These are phyloP conservation scores for Solanum sejunctum DNA, from an alignment of 257 asterid species.

Conservation along the genomic window DNA sequence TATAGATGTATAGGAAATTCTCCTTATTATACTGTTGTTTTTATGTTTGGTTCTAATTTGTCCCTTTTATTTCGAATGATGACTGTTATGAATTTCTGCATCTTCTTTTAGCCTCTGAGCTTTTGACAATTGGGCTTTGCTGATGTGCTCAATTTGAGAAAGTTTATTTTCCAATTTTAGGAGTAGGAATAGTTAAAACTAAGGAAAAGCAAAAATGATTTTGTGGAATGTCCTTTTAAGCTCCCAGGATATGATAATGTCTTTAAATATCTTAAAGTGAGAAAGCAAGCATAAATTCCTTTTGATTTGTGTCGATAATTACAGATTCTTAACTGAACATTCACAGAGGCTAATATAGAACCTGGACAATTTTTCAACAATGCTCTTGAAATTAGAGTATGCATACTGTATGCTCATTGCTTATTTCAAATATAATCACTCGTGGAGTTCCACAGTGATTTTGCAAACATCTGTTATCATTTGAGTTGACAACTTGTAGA, in stretches of 20 bases:
- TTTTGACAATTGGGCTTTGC: not conserved
- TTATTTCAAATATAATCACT: not conserved
- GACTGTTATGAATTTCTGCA: not conserved
- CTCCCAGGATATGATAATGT: not conserved
- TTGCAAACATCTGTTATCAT: not conserved
- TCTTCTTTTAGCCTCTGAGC: not conserved
- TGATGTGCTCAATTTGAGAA: not conserved
- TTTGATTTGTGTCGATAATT: not conserved
- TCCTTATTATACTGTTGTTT: not conserved
- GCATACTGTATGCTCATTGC: not conserved
- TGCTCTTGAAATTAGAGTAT: not conserved
- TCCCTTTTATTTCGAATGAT: not conserved
- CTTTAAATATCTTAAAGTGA: not conserved
- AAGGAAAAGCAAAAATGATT: not conserved
- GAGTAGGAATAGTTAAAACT: not conserved
- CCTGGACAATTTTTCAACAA: not conserved
- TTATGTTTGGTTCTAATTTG: not conserved
- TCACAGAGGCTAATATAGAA: not conserved
- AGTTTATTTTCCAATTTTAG: not conserved
- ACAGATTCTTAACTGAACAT: not conserved
- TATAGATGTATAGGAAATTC: not conserved
- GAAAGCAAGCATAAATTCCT: not conserved
- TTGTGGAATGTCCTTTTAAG: not conserved
- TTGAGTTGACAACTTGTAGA: not conserved
- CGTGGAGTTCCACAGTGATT: not conserved